Percentiles rank a stretch among this genome's conserved stretches.
Conservation (phyloP, 2,329 filamentous ascomycete genomes). For the Hypoxylon sp. region DNA sequence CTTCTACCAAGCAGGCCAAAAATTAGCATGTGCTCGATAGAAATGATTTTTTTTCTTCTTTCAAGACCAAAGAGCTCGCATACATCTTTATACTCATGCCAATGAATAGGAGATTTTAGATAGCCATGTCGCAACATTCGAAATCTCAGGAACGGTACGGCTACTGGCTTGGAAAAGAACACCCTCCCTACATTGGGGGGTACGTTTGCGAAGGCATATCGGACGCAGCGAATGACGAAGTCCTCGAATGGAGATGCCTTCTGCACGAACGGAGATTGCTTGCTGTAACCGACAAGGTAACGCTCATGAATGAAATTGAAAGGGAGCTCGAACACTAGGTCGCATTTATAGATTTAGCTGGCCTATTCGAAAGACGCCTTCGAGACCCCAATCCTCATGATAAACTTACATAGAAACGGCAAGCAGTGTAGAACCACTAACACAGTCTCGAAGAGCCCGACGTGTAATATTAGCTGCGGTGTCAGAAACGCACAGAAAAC, state of each 20-base stretch:
- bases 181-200: constrained; percentile 77
- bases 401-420: constrained; percentile 75
- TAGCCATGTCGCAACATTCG: constrained; percentile 81
- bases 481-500: constrained; percentile 78
- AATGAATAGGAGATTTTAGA: constrained; percentile 71
- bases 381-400: neutral
- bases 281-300: constrained; percentile 59
- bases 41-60: neutral
- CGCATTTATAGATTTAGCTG: constrained; percentile 9
- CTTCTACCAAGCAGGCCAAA: constrained; percentile 51
- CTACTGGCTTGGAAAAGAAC: constrained; percentile 81
- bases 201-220: constrained; percentile 81
- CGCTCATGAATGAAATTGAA: constrained; percentile 69
- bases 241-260: constrained; percentile 81
- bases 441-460: constrained; percentile 71
- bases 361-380: neutral
- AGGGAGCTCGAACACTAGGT: constrained; percentile 70
- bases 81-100: constrained; percentile 68
- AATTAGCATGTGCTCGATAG: constrained; percentile 31
- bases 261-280: constrained; percentile 73
- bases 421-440: constrained; percentile 71
- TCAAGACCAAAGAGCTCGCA: constrained; percentile 41
- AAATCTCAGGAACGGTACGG: constrained; percentile 80
- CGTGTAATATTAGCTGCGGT: constrained; percentile 77
- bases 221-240: constrained; percentile 80